Evolutionary conservation across 176 grass and related monocot genomes (phyloP), one percentile per base, ranked within the genome.

Genomic region (Eremochloa ophiuroides): DNA sequence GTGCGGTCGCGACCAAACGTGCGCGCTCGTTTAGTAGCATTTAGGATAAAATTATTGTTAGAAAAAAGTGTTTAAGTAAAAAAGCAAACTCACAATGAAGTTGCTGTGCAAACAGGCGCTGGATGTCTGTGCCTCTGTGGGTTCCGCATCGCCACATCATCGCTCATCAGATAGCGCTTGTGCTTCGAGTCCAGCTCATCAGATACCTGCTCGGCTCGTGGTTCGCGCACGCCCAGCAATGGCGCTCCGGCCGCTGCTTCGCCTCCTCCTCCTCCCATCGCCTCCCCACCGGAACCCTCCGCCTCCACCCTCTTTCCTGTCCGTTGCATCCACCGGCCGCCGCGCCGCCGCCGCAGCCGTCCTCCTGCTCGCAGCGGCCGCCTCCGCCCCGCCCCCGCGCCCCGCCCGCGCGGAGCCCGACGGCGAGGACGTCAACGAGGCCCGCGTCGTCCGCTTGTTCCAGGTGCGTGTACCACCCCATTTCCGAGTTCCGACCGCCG

Each of bases 381-480:
- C 41, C 12, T 34, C 47, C 35, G 34, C 58, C 17, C 33, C 59
- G 2, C 14, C 44, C 3, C 44, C 82, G 53, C 74, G 35, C 22
- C 39, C 23, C 13, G 86, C 86, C 4, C 67, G 66, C 62, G 67
- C 75, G 46, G 69, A 85, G 39, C 17, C 63, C 63, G 64, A 6
- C 42, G 80, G 58, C 48, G 81, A 88, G 53, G 69, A 85, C 69
- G 44, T 88, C 79, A 83, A 84, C 50, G 90, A 88, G 80, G 31
- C 62, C 69, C 83, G 56, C 63, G 83, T 86, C 44, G 83, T 89
- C 35, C 69, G 63, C 75, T 53, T 89, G 44, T 92, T 89, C 75
- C 74, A 85, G 76, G 85, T 91, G 16, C 23, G 15, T 1, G 5
- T 3, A 47, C 62, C 2, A 1, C 8, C 0, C 0, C 26, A 29